Percentiles rank a stretch among this genome's conserved stretches.
phyloP scores from a whole-genome alignment of 352 stramenopile species.

The Pythium utonaiense region DNA sequence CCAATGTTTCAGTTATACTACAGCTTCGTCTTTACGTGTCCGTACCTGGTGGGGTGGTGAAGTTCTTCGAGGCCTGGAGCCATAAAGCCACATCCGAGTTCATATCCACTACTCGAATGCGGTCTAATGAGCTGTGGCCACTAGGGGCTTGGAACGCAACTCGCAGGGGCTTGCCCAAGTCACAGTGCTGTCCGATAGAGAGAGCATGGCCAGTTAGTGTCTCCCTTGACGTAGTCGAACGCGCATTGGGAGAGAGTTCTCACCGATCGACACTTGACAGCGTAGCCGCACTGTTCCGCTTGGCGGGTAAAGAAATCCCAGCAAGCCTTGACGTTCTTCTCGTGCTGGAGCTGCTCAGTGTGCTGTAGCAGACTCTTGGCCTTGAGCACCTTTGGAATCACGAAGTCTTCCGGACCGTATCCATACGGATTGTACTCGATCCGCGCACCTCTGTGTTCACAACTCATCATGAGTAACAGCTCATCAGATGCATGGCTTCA shows the following conservation, averaged over 20 bases:
- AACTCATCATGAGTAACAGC: background rate
- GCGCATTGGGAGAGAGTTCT: too few relatives aligned
- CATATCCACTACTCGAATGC: conserved; percentile 84
- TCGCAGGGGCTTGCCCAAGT: conserved; percentile 75
- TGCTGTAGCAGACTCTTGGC: conserved; percentile 85
- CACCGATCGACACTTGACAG: conserved; percentile 73
- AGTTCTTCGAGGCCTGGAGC: conserved; percentile 85
- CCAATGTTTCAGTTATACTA: background rate
- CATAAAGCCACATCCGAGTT: conserved; percentile 75
- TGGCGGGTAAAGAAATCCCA: conserved; percentile 81
- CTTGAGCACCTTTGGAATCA: conserved; percentile 74
- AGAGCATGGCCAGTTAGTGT: background rate
- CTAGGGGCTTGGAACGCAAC: conserved; percentile 71
- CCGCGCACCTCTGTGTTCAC: conserved; percentile 35
- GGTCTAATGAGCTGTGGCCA: conserved; percentile 69
- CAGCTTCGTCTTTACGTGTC: background rate
- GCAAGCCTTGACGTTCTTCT: conserved; percentile 68
- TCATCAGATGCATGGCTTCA: background rate
- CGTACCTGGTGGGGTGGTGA: conserved; percentile 68
- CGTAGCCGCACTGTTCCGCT: conserved; percentile 58
- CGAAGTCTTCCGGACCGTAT: conserved; percentile 82
- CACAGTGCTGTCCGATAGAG: conserved; percentile 50
- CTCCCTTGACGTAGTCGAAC: background rate
- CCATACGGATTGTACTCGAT: conserved; percentile 84
- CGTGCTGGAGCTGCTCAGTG: conserved; percentile 82